These are phyloP conservation scores for Pistacia integerrima DNA, from an alignment of 345 rosid species.

Conservation along the genomic window DNA sequence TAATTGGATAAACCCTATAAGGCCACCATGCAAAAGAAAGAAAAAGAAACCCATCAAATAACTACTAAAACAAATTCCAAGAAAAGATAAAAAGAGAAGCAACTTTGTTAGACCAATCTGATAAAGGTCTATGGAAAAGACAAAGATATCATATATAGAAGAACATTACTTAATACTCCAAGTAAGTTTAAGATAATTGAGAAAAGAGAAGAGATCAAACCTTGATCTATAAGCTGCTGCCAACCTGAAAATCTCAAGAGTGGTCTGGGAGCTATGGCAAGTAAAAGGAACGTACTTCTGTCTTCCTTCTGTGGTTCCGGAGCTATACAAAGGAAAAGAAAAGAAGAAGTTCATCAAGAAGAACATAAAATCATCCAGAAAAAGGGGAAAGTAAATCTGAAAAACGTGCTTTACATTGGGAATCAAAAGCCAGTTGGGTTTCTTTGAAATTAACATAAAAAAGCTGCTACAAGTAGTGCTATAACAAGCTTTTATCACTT, in stretches of 20 bases:
- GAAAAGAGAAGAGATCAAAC: constrained; percentile 24
- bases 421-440: neutral
- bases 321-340: constrained; percentile 43
- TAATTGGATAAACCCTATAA: constrained; percentile 65
- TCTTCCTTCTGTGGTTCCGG: constrained; percentile 94
- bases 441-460: neutral
- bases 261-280: constrained; percentile 67
- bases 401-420: neutral
- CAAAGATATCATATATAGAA: neutral
- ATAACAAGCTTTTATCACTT: neutral
- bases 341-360: neutral
- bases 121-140: neutral
- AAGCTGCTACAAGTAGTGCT: neutral
- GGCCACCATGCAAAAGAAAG: neutral
- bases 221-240: constrained; percentile 95
- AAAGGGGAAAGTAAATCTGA: neutral
- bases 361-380: neutral
- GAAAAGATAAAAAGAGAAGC: neutral
- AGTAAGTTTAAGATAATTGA: neutral
- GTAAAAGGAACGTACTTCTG: constrained; percentile 89
- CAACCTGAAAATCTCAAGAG: constrained; percentile 73
- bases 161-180: neutral
- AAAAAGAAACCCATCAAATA: neutral
- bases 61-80: neutral
- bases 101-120: neutral